These are phyloP conservation scores for Cyberlindnera amylophila DNA, from an alignment of 805 yeast species.

Conservation along the genomic window DNA sequence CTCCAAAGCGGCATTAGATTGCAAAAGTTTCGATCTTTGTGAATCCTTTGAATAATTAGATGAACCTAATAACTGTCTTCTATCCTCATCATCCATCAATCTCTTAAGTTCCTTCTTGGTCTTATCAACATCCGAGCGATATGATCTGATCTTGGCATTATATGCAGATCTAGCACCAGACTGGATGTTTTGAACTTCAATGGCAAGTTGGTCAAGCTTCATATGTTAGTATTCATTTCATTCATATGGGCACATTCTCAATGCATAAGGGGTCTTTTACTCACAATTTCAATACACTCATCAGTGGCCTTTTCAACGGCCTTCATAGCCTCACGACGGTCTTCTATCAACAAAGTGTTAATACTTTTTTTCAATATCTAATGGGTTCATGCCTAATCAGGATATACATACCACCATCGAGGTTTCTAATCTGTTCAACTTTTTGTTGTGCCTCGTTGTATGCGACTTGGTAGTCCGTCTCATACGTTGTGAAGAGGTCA, in stretches of 20 bases:
- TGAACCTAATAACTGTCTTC: constrained; percentile 68
- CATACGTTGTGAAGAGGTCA: constrained; percentile 32
- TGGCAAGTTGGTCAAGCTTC: constrained; percentile 74
- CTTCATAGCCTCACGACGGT: constrained; percentile 50
- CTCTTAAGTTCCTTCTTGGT: constrained; percentile 53
- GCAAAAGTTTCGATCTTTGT: constrained; percentile 79
- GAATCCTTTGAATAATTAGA: constrained; percentile 36
- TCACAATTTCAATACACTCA: constrained; percentile 66
- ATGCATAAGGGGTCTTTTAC: too few species aligned
- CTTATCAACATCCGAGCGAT: constrained; percentile 56
- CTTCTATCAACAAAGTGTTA: constrained; percentile 31
- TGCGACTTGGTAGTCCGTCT: constrained; percentile 51
- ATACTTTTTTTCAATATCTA: not conserved
- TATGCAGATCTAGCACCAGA: constrained; percentile 62
- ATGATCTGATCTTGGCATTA: constrained; percentile 74
- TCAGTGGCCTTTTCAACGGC: constrained; percentile 68
- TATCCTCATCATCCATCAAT: constrained; percentile 65
- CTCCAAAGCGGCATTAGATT: constrained; percentile 76
- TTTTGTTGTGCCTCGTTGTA: constrained; percentile 67
- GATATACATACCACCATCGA: constrained; percentile 37
- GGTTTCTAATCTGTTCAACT: constrained; percentile 49
- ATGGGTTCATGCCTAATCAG: constrained; percentile 8
- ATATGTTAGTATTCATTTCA: not conserved
- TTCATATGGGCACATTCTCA: not conserved
- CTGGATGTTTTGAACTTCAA: constrained; percentile 85